Percentiles rank a stretch among this genome's conserved stretches.
Evolutionary conservation across 2,329 filamentous ascomycete species (phyloP).

Genomic region (Talaromyces marneffei): DNA sequence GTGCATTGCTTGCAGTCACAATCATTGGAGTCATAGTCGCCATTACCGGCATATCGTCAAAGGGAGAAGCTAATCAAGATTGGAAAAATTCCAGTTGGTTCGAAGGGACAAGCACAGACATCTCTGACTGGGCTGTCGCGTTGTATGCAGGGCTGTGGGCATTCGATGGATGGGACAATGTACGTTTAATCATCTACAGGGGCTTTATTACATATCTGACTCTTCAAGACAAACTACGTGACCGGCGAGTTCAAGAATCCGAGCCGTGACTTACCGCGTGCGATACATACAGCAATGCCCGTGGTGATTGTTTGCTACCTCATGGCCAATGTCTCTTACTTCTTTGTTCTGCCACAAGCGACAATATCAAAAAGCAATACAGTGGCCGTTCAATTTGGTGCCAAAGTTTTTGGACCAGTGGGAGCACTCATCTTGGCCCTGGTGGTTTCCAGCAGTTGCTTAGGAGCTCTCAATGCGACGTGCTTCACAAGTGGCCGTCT

Average conservation of each 20-base stretch:
- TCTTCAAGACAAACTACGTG: slow-evolving; percentile 80
- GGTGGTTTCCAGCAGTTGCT: slow-evolving; percentile 84
- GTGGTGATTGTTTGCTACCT: slow-evolving; percentile 87
- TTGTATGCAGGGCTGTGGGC: slow-evolving; percentile 96
- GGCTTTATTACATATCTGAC: background rate
- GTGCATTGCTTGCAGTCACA: slow-evolving; percentile 80
- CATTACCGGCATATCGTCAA: slow-evolving; percentile 71
- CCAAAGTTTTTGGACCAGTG: slow-evolving; percentile 77
- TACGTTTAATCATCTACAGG: slow-evolving; percentile 43
- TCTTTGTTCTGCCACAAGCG: slow-evolving; percentile 77
- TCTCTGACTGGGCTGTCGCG: slow-evolving; percentile 86
- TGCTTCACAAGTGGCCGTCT: slow-evolving; percentile 89
- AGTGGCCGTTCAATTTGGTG: slow-evolving; percentile 89
- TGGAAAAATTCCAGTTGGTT: slow-evolving; percentile 92
- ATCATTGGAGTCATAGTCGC: slow-evolving; percentile 86
- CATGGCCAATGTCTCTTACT: slow-evolving; percentile 87
- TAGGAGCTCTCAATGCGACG: slow-evolving; percentile 88
- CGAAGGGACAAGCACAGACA: slow-evolving; percentile 70
- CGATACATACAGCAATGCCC: slow-evolving; percentile 95
- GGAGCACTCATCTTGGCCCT: slow-evolving; percentile 81
- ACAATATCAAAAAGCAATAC: slow-evolving; percentile 86
- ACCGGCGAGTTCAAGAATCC: slow-evolving; percentile 95
- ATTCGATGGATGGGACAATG: slow-evolving; percentile 98
- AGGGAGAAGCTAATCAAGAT: slow-evolving; percentile 67
- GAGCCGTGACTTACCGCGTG: slow-evolving; percentile 78